phyloP scores from a whole-genome alignment of 371 early-diverging fungal species.

The Coemansia sp. region DNA sequence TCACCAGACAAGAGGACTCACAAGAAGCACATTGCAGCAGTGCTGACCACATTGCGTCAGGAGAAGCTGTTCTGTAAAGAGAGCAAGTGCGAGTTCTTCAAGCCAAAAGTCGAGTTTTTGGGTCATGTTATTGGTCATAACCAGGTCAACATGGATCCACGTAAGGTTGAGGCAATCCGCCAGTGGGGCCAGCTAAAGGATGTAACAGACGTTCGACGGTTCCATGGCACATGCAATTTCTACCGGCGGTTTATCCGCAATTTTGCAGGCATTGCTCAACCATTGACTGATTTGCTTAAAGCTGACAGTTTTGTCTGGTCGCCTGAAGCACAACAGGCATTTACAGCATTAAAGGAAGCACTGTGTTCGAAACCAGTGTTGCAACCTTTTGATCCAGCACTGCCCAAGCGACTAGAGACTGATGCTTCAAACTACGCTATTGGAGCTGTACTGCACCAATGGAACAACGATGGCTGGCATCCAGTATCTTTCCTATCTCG shows the following conservation, averaged over 20 bases:
- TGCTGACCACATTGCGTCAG: conserved; percentile 11
- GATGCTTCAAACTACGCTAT: conserved; percentile 57
- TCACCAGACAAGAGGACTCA: not conserved
- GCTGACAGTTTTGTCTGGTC: conserved; percentile 52
- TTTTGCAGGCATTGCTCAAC: conserved; percentile 44
- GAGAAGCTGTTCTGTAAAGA: conserved; percentile 14
- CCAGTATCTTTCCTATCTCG: conserved; percentile 39
- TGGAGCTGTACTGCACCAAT: conserved; percentile 55
- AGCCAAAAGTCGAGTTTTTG: conserved; percentile 46
- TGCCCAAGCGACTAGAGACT: conserved; percentile 52
- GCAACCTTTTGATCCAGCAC: conserved; percentile 25
- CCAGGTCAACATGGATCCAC: conserved; percentile 46
- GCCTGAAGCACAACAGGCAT: conserved; percentile 29
- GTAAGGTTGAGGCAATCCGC: conserved; percentile 48
- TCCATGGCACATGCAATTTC: conserved; percentile 59
- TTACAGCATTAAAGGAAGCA: conserved; percentile 48
- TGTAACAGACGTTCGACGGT: conserved; percentile 52
- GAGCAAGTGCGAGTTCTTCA: conserved; percentile 32
- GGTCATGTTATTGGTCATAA: conserved; percentile 50
- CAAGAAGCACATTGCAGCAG: not conserved
- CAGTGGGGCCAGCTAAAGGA: conserved; percentile 46
- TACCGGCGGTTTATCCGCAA: conserved; percentile 56
- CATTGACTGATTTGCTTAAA: conserved; percentile 49
- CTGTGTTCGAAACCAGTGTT: conserved; percentile 51
- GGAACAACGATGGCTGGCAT: conserved; percentile 7